Conservation (phyloP, 1,284 basidiomycete genomes). For the Prillingera fragicola region DNA sequence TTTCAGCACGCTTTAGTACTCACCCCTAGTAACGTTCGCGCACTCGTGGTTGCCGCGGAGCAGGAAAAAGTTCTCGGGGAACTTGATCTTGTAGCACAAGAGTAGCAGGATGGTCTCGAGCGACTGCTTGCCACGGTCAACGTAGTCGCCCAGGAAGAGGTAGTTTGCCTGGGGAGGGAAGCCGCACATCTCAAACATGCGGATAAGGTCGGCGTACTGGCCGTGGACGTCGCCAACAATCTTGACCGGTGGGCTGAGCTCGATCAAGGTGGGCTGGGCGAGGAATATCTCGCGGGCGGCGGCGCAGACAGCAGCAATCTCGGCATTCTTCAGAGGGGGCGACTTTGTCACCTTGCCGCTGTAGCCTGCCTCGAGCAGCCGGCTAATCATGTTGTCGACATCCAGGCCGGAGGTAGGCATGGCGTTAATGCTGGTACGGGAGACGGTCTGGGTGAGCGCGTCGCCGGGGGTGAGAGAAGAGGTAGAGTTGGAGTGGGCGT, state of each 20-base stretch:
- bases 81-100: conserved; percentile 58
- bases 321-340: conserved; percentile 90
- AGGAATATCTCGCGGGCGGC: conserved; percentile 97
- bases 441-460: conserved; percentile 34
- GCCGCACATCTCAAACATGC: conserved; percentile 98
- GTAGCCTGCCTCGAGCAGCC: conserved; percentile 94
- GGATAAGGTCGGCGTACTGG: conserved; percentile 96
- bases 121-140: conserved; percentile 59
- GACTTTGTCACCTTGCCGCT: conserved; percentile 97
- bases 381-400: conserved; percentile 97
- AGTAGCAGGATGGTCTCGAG: conserved; percentile 57
- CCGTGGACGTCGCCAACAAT: conserved; percentile 99
- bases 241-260: conserved; percentile 96
- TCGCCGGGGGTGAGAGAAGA: conserved; percentile 32
- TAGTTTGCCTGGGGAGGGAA: conserved; percentile 80
- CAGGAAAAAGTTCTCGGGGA: conserved; percentile 61
- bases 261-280: conserved; percentile 93
- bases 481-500: conserved; percentile 24
- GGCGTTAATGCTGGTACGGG: conserved; percentile 26
- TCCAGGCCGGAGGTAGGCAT: conserved; percentile 56
- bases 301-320: conserved; percentile 91
- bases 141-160: conserved; percentile 60
- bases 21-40: conserved; percentile 66
- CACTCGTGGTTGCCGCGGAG: conserved; percentile 60
- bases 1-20: conserved; percentile 21